A percentile compares a stretch with the other conserved stretches of the same genome.
These are phyloP conservation scores for Coemansia sp. DNA, from an alignment of 192 early-diverging fungal species.

Conservation along the genomic window DNA sequence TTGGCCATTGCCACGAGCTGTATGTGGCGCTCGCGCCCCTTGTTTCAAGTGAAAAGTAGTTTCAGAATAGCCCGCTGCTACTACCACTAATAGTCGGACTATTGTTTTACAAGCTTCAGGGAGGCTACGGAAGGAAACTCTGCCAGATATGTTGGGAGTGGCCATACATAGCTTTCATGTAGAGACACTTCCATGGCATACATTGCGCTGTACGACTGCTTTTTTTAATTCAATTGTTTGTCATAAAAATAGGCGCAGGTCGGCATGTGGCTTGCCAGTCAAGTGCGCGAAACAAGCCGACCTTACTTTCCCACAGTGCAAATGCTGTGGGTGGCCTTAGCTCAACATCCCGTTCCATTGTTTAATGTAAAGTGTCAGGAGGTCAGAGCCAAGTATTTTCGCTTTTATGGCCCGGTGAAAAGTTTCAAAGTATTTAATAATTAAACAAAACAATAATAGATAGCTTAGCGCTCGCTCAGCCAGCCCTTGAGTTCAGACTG, in stretches of 20 bases:
- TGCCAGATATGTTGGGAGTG: neutral
- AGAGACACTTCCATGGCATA: neutral
- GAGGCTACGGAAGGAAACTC: neutral
- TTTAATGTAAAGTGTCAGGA: neutral
- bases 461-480: constrained; percentile 47
- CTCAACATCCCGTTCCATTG: neutral
- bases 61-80: neutral
- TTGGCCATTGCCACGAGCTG: neutral
- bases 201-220: constrained; percentile 4
- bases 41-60: neutral
- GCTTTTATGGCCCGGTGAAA: constrained; percentile 1
- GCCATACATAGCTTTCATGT: neutral
- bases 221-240: neutral
- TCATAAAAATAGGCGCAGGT: neutral
- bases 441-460: neutral
- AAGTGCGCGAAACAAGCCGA: constrained; percentile 8
- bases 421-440: neutral
- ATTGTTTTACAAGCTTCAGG: neutral
- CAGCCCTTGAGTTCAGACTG: constrained; percentile 54
- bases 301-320: constrained; percentile 5
- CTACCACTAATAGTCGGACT: neutral
- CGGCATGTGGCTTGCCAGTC: constrained; percentile 1
- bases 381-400: neutral
- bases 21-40: neutral
- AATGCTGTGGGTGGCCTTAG: constrained; percentile 1